phyloP scores from a whole-genome alignment of 495 filamentous ascomycete species.

The Neurospora sp. region DNA sequence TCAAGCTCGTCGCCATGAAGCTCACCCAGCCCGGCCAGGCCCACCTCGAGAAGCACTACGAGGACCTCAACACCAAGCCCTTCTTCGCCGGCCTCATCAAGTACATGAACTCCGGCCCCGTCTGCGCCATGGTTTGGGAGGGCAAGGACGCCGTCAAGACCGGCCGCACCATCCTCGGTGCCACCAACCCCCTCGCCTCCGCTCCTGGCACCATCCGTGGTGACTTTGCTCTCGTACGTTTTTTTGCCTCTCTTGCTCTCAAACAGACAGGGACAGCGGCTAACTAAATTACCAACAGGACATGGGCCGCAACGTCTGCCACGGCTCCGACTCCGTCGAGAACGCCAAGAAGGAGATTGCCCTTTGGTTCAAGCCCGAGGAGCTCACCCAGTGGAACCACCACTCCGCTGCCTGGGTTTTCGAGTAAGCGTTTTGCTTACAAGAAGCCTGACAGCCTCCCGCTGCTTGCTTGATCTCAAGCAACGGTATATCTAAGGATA shows the following conservation, averaged over 20 bases:
- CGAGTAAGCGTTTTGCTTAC: constrained; percentile 51
- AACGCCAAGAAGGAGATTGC: constrained; percentile 98
- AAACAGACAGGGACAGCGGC: no score
- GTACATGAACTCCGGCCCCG: constrained; percentile 95
- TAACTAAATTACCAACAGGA: constrained; percentile 24
- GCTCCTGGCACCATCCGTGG: constrained; percentile 95
- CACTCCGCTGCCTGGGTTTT: constrained; percentile 86
- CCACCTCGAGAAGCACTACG: constrained; percentile 97
- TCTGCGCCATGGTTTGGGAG: constrained; percentile 99
- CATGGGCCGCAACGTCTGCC: constrained; percentile 97
- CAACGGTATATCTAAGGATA: not conserved
- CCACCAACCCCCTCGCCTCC: constrained; percentile 93
- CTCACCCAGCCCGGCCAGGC: constrained; percentile 74
- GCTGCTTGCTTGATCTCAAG: not conserved
- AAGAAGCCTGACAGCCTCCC: not conserved
- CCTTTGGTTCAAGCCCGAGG: constrained; percentile 86
- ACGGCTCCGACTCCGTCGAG: constrained; percentile 97
- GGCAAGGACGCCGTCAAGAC: constrained; percentile 97
- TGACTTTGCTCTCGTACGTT: constrained; percentile 37
- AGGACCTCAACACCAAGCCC: constrained; percentile 80
- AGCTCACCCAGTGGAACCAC: constrained; percentile 70
- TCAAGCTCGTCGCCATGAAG: constrained; percentile 98
- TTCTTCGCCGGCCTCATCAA: constrained; percentile 92
- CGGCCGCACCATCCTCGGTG: constrained; percentile 88
- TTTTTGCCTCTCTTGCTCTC: constrained; percentile 12